phyloP scores from a whole-genome alignment of 2,329 filamentous ascomycete species.

The Diplocarpon mali region DNA sequence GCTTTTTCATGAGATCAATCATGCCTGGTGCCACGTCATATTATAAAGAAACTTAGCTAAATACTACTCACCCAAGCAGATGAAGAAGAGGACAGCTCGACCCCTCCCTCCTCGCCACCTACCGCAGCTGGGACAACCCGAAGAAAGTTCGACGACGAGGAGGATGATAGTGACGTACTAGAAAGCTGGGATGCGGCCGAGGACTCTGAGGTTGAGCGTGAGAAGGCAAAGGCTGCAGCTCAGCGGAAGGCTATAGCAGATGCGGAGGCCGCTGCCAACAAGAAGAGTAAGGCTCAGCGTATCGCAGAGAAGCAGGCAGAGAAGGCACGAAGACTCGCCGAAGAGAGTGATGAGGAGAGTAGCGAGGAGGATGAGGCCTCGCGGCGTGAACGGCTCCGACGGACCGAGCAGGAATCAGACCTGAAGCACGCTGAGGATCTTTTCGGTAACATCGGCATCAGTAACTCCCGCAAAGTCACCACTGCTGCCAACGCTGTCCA shows the following conservation, averaged over 20 bases:
- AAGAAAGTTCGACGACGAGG: constrained; percentile 84
- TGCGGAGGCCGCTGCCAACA: constrained; percentile 75
- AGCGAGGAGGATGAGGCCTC: constrained; percentile 62
- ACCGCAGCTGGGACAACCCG: constrained; percentile 19
- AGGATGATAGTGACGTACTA: constrained; percentile 74
- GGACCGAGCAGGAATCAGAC: constrained; percentile 78
- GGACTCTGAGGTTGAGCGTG: constrained; percentile 91
- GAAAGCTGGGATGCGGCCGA: constrained; percentile 96
- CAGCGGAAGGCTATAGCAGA: constrained; percentile 85
- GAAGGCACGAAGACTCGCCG: constrained; percentile 39
- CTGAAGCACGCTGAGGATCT: constrained; percentile 84
- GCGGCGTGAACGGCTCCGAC: constrained; percentile 62
- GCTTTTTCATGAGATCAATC: constrained; percentile 14
- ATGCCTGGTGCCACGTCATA: constrained; percentile 18
- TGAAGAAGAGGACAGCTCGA: constrained; percentile 39
- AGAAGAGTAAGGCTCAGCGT: constrained; percentile 81
- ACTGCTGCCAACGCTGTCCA: constrained; percentile 54
- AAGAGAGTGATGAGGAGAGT: constrained; percentile 45
- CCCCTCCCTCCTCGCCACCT: constrained; percentile 30
- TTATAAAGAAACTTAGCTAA: constrained; percentile 21
- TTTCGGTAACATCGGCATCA: constrained; percentile 64
- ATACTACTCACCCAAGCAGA: constrained; percentile 25
- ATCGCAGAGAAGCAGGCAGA: constrained; percentile 68
- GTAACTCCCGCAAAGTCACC: constrained; percentile 54
- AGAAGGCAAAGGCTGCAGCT: constrained; percentile 80